Evolutionary conservation across 345 rosid species (phyloP).

Genomic region (Camelina hispida): DNA sequence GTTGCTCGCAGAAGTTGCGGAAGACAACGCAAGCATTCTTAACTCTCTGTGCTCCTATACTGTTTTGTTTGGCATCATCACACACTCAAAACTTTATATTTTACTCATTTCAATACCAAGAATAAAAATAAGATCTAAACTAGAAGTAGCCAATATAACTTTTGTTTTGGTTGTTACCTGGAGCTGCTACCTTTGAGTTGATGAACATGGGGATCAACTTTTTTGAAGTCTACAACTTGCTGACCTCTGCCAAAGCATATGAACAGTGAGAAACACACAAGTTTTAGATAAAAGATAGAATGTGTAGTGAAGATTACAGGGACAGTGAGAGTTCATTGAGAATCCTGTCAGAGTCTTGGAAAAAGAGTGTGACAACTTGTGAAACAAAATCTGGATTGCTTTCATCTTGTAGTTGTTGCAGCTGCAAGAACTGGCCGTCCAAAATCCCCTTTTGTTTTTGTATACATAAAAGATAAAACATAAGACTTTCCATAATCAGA

Average conservation of each 20-base stretch:
- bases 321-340: conserved; percentile 79
- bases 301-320: conserved; percentile 53
- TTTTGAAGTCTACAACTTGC: conserved; percentile 79
- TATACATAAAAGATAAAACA: background rate
- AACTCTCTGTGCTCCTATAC: conserved; percentile 93
- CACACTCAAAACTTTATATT: conserved; percentile 18
- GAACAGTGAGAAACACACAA: background rate
- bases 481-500: conserved; percentile 18
- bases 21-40: conserved; percentile 82
- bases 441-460: conserved; percentile 61
- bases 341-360: conserved; percentile 88
- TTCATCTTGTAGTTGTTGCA: conserved; percentile 94
- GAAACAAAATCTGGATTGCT: conserved; percentile 95
- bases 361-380: conserved; percentile 92
- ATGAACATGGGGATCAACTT: conserved; percentile 88
- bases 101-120: background rate
- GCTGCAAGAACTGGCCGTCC: conserved; percentile 86
- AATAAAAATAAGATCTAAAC: background rate
- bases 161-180: conserved; percentile 53
- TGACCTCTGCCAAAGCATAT: conserved; percentile 56
- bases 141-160: background rate
- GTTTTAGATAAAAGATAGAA: background rate
- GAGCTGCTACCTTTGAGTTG: conserved; percentile 98
- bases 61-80: conserved; percentile 48
- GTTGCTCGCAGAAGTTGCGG: conserved; percentile 82